A percentile compares a stretch with the other conserved stretches of the same genome.
phyloP scores from a whole-genome alignment of 495 filamentous ascomycete genomes.

The Hypoxylon trugodes region DNA sequence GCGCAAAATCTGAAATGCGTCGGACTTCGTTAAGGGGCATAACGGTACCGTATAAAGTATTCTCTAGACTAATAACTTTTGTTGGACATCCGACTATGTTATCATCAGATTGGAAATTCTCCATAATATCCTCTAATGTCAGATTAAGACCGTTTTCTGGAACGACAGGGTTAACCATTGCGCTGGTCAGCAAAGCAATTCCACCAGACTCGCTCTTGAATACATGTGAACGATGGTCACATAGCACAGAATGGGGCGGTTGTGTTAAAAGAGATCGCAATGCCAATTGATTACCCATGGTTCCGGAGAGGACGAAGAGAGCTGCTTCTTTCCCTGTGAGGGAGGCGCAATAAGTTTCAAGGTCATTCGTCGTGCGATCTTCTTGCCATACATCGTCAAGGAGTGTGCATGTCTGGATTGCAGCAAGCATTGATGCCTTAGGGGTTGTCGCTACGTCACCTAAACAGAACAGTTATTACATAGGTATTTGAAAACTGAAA shows the following conservation, averaged over 20 bases:
- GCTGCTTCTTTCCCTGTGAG: slow-evolving; percentile 69
- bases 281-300: slow-evolving; percentile 77
- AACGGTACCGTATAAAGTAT: background rate
- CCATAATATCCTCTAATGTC: background rate
- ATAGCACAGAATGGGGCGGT: slow-evolving; percentile 50
- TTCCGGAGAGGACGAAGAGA: slow-evolving; percentile 77
- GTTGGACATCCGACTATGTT: background rate
- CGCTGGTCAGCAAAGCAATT: background rate
- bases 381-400: slow-evolving; percentile 79
- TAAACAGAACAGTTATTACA: too few relatives aligned
- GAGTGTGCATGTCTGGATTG: slow-evolving; percentile 58
- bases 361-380: slow-evolving; percentile 70
- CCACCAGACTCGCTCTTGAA: background rate
- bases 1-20: background rate
- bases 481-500: too few relatives aligned
- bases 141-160: background rate
- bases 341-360: slow-evolving; percentile 67
- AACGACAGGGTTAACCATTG: background rate
- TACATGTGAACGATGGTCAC: background rate
- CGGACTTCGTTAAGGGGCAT: slow-evolving; percentile 3
- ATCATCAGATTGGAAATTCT: background rate
- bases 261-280: slow-evolving; percentile 64
- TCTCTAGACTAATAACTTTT: background rate
- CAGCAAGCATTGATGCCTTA: slow-evolving; percentile 63
- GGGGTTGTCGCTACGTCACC: too few relatives aligned